These are phyloP conservation scores for Trichophyton schoenleinii DNA, from an alignment of 2,329 filamentous ascomycete species.

Conservation along the genomic window DNA sequence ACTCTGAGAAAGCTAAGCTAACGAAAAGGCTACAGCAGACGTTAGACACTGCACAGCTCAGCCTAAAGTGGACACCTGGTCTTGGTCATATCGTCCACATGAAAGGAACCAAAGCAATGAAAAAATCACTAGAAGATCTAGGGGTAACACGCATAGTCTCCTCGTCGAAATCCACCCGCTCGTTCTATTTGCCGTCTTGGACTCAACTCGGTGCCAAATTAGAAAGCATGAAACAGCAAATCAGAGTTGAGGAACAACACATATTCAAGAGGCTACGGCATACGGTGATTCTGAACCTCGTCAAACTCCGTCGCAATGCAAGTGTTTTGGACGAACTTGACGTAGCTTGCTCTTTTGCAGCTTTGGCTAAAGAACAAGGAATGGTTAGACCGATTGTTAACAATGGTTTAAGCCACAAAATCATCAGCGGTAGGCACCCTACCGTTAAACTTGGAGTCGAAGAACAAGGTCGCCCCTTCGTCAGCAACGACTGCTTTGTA, in stretches of 20 bases:
- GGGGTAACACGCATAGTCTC: conserved; percentile 49
- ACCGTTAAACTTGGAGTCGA: conserved; percentile 77
- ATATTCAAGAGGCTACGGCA: conserved; percentile 65
- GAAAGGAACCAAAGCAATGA: conserved; percentile 59
- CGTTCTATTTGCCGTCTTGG: conserved; percentile 78
- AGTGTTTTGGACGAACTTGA: conserved; percentile 89
- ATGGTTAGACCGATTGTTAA: conserved; percentile 64
- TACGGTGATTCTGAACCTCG: conserved; percentile 65
- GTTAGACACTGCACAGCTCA: conserved; percentile 53
- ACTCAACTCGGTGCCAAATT: conserved; percentile 65
- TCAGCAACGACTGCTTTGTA: conserved; percentile 73
- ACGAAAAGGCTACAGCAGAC: conserved; percentile 48
- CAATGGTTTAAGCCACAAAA: conserved; percentile 52
- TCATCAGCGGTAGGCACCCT: conserved; percentile 78
- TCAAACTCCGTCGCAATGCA: conserved; percentile 79
- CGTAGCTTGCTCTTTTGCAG: conserved; percentile 73
- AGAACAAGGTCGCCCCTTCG: conserved; percentile 68
- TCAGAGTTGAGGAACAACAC: conserved; percentile 70
- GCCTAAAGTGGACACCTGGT: conserved; percentile 72
- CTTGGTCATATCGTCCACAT: conserved; percentile 86
- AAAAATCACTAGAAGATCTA: conserved; percentile 30
- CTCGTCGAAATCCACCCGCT: conserved; percentile 69
- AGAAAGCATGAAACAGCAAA: conserved; percentile 63
- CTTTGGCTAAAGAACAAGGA: conserved; percentile 59
- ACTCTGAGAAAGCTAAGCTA: conserved; percentile 48